Evolutionary conservation across 2,329 filamentous ascomycete species (phyloP).

Genomic region (Fusarium sp.): DNA sequence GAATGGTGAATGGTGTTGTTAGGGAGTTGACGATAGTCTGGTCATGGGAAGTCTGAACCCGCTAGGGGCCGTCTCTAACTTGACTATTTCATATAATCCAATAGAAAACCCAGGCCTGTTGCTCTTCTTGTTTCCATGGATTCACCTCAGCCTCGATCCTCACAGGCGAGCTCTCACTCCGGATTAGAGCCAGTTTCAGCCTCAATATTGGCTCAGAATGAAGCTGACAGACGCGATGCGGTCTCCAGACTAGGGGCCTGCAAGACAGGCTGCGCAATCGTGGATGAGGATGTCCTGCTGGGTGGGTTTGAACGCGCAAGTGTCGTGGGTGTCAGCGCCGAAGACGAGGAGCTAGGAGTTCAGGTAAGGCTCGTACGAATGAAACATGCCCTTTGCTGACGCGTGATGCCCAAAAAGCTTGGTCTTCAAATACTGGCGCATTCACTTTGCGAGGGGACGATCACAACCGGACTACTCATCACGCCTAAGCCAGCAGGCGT

Average conservation of each 20-base stretch:
- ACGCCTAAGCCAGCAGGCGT: conserved; percentile 60
- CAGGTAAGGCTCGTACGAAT: conserved; percentile 54
- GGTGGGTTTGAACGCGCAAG: conserved; percentile 65
- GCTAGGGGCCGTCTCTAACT: not conserved
- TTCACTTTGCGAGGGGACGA: conserved; percentile 50
- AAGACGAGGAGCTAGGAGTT: conserved; percentile 63
- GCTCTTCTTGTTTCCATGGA: conserved; percentile 11
- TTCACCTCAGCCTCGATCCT: conserved; percentile 18
- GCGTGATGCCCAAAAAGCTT: conserved; percentile 50
- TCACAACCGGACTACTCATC: conserved; percentile 57
- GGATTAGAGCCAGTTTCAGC: conserved; percentile 60
- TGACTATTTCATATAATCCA: conserved; percentile 8
- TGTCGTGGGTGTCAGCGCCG: conserved; percentile 67
- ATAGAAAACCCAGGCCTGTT: not conserved
- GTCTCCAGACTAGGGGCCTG: conserved; percentile 50
- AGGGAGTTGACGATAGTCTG: not conserved
- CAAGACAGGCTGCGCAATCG: conserved; percentile 59
- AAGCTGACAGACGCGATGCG: conserved; percentile 53
- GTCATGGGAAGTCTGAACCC: not conserved
- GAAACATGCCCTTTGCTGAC: conserved; percentile 19
- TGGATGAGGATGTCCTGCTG: conserved; percentile 63
- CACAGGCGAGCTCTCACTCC: conserved; percentile 63
- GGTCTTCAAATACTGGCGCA: conserved; percentile 62
- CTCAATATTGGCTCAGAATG: conserved; percentile 56
- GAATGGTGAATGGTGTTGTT: not conserved